Percentiles rank a stretch among this genome's conserved stretches.
Evolutionary conservation across 2,329 filamentous ascomycete species (phyloP).

Genomic region (Amauroascus verrucosus): DNA sequence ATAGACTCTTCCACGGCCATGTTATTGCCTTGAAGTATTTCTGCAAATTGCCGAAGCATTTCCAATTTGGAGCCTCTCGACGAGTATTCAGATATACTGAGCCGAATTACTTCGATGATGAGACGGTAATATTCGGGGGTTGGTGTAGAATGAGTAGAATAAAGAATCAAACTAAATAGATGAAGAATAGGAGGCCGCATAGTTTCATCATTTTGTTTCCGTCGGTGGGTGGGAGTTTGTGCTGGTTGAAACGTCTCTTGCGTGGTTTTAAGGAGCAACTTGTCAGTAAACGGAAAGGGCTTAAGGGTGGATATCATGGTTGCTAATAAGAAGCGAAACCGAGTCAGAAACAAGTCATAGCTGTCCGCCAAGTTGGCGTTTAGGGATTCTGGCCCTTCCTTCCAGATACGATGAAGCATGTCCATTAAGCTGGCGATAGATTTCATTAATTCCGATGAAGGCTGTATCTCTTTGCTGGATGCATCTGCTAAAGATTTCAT

Average conservation of each 20-base stretch:
- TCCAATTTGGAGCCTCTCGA: conserved; percentile 32
- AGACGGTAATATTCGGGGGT: conserved; percentile 23
- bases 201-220: conserved; percentile 21
- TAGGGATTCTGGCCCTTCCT: conserved; percentile 43
- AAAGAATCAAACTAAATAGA: conserved; percentile 29
- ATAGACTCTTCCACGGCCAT: not conserved
- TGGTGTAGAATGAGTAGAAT: conserved; percentile 17
- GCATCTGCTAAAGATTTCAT: conserved; percentile 50
- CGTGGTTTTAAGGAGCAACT: conserved; percentile 43
- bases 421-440: conserved; percentile 65
- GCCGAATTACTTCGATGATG: conserved; percentile 25
- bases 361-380: conserved; percentile 23
- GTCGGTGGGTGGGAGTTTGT: conserved; percentile 30
- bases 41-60: conserved; percentile 30
- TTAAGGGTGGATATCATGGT: conserved; percentile 44
- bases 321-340: conserved; percentile 43
- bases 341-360: conserved; percentile 36
- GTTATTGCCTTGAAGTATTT: conserved; percentile 18
- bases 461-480: conserved; percentile 77
- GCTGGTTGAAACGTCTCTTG: conserved; percentile 44
- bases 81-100: conserved; percentile 26
- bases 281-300: conserved; percentile 42
- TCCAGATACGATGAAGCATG: conserved; percentile 61
- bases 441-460: conserved; percentile 69
- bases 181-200: conserved; percentile 32